A percentile compares a stretch with the other conserved stretches of the same genome.
Evolutionary conservation across 129 eudicot genomes (phyloP).

Genomic region (Chrysanthemum makinoi): DNA sequence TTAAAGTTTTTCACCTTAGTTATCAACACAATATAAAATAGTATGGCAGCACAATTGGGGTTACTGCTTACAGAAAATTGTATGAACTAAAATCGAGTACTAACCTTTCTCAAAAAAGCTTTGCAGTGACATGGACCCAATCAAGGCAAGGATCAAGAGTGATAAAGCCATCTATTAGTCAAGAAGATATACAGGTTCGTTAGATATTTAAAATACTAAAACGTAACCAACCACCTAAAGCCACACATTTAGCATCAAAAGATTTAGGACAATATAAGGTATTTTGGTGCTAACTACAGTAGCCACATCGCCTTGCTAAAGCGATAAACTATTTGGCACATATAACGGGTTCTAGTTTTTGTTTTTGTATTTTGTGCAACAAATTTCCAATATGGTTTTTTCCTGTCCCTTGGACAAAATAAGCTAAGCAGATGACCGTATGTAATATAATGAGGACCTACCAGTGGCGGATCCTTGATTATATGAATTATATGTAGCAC

Average conservation of each 20-base stretch:
- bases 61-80: neutral
- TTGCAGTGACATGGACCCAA: constrained; percentile 49
- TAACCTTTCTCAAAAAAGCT: constrained; percentile 48
- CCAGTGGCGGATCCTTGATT: no score
- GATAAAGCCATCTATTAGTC: constrained; percentile 45
- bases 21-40: no score
- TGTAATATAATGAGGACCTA: no score
- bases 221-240: neutral
- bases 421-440: no score
- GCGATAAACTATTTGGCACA: neutral
- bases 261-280: neutral
- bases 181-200: constrained; percentile 7
- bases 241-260: constrained; percentile 1
- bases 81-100: constrained; percentile 15
- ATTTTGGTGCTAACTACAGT: neutral
- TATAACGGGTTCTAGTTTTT: neutral
- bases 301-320: no score
- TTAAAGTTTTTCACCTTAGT: no score
- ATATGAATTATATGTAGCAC: no score
- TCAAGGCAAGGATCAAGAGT: constrained; percentile 45
- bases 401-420: no score
- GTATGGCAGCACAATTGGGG: no score
- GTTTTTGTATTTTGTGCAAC: neutral
- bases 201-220: neutral
- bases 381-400: no score